Evolutionary conservation across 371 early-diverging fungal genomes (phyloP).

Genomic region (Actinomucor elegans): DNA sequence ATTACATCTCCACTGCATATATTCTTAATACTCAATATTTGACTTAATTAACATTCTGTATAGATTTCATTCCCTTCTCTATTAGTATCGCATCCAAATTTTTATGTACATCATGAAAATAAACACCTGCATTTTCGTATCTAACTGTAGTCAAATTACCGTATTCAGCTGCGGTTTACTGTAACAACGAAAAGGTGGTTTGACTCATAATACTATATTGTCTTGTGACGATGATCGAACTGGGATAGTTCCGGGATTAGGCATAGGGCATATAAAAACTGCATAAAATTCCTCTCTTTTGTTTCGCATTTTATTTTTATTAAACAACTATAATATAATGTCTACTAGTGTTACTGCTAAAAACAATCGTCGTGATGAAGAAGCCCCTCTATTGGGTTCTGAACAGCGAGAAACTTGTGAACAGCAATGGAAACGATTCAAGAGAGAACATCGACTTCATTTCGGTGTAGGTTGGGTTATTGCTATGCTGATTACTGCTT

Average conservation of each 20-base stretch:
- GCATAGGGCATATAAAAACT: too few species aligned
- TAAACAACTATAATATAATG: neutral
- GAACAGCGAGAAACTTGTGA: neutral
- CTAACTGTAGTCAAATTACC: neutral
- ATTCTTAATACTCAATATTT: neutral
- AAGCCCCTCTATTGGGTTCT: neutral
- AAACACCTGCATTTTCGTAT: neutral
- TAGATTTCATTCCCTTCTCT: neutral
- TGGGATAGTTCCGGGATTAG: too few species aligned
- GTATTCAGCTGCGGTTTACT: too few species aligned
- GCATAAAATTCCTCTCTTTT: too few species aligned
- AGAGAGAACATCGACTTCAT: neutral
- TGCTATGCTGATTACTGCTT: neutral
- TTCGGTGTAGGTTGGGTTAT: neutral
- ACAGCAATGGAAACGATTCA: neutral
- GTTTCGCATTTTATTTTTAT: neutral
- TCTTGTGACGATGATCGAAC: neutral
- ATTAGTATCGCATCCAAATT: neutral
- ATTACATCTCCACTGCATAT: neutral
- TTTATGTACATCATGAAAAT: too few species aligned
- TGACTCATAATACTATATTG: neutral
- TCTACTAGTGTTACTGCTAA: too few species aligned
- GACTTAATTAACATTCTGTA: neutral
- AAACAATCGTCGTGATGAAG: conserved; percentile 1
- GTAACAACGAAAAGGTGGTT: too few species aligned